Evolutionary conservation across 768 basidiomycete genomes (phyloP).

Genomic region (Pleurotus ostreatus): DNA sequence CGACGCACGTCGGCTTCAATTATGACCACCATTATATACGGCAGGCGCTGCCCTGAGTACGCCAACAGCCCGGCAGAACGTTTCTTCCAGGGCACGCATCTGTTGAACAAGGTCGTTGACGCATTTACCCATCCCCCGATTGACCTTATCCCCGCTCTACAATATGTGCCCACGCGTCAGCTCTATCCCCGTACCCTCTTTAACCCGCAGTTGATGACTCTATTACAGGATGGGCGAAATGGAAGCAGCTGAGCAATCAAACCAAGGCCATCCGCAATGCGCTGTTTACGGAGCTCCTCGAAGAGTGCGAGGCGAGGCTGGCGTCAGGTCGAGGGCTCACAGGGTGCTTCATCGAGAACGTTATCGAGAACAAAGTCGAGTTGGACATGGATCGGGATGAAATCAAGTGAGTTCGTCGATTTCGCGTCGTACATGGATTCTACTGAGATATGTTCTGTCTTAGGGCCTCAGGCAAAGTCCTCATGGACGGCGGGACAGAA

Average conservation of each 20-base stretch:
- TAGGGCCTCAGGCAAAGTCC: background rate
- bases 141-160: constrained; percentile 15
- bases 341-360: background rate
- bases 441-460: no score
- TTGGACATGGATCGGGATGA: background rate
- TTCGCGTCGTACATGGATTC: background rate
- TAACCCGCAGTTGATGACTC: no score
- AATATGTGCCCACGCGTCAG: constrained; percentile 12
- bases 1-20: constrained; percentile 13
- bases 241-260: constrained; percentile 2
- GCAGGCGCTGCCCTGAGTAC: constrained; percentile 13
- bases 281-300: background rate
- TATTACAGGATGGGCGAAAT: constrained; percentile 9
- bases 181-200: constrained; percentile 7
- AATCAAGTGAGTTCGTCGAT: background rate
- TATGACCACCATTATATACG: constrained; percentile 14
- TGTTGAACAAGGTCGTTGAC: constrained; percentile 2
- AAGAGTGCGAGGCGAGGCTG: background rate
- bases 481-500: background rate
- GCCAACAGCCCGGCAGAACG: constrained; percentile 2
- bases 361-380: background rate
- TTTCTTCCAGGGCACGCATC: constrained; percentile 4
- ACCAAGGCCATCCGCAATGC: background rate
- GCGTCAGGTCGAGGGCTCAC: background rate
- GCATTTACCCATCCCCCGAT: constrained; percentile 11